phyloP scores from a whole-genome alignment of 176 grass and related monocot genomes.

The Calamus simplicifolius region DNA sequence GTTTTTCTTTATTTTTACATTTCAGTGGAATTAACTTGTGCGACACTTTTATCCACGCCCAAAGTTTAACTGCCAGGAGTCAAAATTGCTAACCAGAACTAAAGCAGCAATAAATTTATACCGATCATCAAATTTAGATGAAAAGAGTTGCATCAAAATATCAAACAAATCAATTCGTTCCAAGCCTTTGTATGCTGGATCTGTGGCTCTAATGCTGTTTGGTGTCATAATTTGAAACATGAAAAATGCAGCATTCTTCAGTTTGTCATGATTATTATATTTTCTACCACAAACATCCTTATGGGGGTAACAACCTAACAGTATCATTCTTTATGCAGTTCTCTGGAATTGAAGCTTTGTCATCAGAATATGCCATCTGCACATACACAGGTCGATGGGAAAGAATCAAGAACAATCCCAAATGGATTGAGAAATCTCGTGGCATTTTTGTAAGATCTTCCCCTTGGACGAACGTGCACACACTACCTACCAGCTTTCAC shows the following conservation, averaged over 20 bases:
- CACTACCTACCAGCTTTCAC: background rate
- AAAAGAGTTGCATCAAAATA: too few species aligned
- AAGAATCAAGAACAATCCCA: constrained; percentile 26
- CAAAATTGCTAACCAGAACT: too few species aligned
- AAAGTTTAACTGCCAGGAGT: too few species aligned
- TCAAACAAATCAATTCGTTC: too few species aligned
- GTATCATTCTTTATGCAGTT: constrained; percentile 43
- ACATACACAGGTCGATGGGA: constrained; percentile 49
- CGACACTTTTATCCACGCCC: too few species aligned
- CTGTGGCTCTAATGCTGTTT: too few species aligned
- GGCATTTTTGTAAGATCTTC: constrained; percentile 49
- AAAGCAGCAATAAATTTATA: too few species aligned
- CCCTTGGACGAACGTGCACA: background rate
- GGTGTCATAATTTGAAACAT: background rate
- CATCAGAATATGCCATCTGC: constrained; percentile 51
- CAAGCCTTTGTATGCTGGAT: too few species aligned
- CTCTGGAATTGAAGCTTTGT: constrained; percentile 21
- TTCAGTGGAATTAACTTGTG: too few species aligned
- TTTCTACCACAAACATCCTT: constrained; percentile 6
- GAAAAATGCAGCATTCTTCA: background rate
- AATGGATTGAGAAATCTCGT: constrained; percentile 33
- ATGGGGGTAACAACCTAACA: background rate
- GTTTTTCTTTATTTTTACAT: too few species aligned
- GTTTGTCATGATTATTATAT: background rate
- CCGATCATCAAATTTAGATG: too few species aligned